phyloP scores from a whole-genome alignment of 2,329 filamentous ascomycete species.

The Pseudogymnoascus verrucosus region DNA sequence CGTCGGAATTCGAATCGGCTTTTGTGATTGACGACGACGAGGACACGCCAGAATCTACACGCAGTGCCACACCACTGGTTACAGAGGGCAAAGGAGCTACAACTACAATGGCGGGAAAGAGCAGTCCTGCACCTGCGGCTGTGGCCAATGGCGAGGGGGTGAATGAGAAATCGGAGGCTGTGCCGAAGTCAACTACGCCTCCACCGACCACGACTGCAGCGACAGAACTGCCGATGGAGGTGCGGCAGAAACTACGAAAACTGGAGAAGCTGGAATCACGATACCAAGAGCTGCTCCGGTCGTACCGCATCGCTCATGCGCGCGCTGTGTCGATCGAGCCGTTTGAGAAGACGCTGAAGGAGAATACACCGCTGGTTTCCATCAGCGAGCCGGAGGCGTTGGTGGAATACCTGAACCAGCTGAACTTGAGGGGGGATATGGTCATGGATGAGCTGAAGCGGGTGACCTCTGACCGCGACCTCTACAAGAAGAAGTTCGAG shows the following conservation, averaged over 20 bases:
- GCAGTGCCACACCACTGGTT: constrained; percentile 51
- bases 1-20: constrained; percentile 77
- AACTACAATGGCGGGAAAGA: constrained; percentile 19
- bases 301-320: constrained; percentile 85
- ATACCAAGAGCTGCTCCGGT: constrained; percentile 83
- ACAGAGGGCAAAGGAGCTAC: constrained; percentile 28
- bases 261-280: constrained; percentile 84
- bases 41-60: constrained; percentile 41
- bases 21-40: constrained; percentile 84
- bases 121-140: constrained; percentile 23
- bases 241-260: constrained; percentile 68
- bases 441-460: constrained; percentile 88
- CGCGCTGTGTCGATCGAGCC: constrained; percentile 82
- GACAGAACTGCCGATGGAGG: constrained; percentile 56
- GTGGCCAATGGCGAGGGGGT: constrained; percentile 19
- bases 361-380: constrained; percentile 84
- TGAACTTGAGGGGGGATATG: constrained; percentile 83
- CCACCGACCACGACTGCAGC: not conserved
- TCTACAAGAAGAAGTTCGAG: constrained; percentile 68
- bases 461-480: constrained; percentile 73
- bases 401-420: constrained; percentile 81
- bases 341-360: constrained; percentile 83
- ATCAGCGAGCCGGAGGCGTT: constrained; percentile 79
- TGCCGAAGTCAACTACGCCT: constrained; percentile 13
- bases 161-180: constrained; percentile 20